A percentile compares a stretch with the other conserved stretches of the same genome.
Evolutionary conservation across 805 yeast species (phyloP).

Genomic region (Saccharomycopsis selenospora): DNA sequence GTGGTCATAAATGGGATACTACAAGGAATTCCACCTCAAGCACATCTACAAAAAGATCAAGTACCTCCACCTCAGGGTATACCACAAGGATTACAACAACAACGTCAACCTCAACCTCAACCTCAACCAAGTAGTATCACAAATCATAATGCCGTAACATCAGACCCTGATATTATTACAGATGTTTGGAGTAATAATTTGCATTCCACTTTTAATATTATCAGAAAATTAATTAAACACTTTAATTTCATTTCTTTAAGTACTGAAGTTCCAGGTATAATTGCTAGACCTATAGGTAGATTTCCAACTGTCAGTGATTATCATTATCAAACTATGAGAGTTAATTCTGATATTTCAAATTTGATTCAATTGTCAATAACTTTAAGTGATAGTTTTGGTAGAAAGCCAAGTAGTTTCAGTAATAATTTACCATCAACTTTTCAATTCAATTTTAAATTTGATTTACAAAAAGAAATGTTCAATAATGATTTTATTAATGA

Average conservation of each 20-base stretch:
- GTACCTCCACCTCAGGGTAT: slow-evolving; percentile 18
- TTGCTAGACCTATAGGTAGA: slow-evolving; percentile 92
- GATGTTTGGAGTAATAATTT: slow-evolving; percentile 73
- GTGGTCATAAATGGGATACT: background rate
- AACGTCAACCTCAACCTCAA: slow-evolving; percentile 33
- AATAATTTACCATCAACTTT: slow-evolving; percentile 63
- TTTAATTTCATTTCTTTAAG: slow-evolving; percentile 62
- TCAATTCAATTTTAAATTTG: slow-evolving; percentile 92
- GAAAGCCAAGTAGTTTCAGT: slow-evolving; percentile 46
- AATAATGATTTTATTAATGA: slow-evolving; percentile 78
- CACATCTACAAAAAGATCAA: slow-evolving; percentile 11
- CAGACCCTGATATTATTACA: slow-evolving; percentile 32
- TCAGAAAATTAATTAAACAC: slow-evolving; percentile 50
- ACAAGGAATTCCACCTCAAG: background rate
- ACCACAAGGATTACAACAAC: slow-evolving; percentile 15
- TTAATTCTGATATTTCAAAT: slow-evolving; percentile 81
- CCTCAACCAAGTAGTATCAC: slow-evolving; percentile 34
- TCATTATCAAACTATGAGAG: slow-evolving; percentile 90
- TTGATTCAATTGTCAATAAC: slow-evolving; percentile 84
- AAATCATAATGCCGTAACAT: slow-evolving; percentile 32
- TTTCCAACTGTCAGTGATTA: slow-evolving; percentile 86
- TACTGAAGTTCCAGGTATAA: slow-evolving; percentile 93
- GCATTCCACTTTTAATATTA: slow-evolving; percentile 55
- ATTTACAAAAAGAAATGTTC: slow-evolving; percentile 72
- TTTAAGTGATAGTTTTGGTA: slow-evolving; percentile 60